Base-by-base conservation (phyloP, 2,329 filamentous ascomycete genomes). In the Chaetomium olivaceum region DNA sequence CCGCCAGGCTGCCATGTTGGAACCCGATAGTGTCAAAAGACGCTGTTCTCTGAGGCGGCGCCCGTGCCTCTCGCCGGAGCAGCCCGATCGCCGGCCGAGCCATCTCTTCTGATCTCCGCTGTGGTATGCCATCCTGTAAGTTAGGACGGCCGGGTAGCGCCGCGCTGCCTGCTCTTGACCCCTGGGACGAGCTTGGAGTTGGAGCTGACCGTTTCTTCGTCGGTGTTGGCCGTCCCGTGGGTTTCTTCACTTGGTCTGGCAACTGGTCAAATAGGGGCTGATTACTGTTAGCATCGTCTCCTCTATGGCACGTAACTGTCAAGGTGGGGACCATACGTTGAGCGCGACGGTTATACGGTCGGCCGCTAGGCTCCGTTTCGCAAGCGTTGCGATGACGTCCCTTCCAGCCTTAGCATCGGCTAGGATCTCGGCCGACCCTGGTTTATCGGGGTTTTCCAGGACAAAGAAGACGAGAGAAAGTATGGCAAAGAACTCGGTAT, bases 261-360 rank as follows among this genome's bases (percentile, higher is more conserved):
- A 98, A 79, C 73, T 93, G 87, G 67, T 95, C 91, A 75, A 98
- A 97, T 8, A 97, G 83, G 58, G 83, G 83, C 91, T 95, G n/a
- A 1, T 48, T n/a, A 4, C 0, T 48, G 52, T 71, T 46, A 72
- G 50, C 64, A 43, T 27, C 46, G 48, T 23, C 16, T 25, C 5
- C 7, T 29, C 29, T n/a, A 4, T 23, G 9, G 4, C 9, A n/a
- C 12, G 5, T 3, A 55, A 21, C 23, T 3, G 2, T 29, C 1
- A 36, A 36, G 3, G 5, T 43, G 0, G 16, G 46, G 6, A 9
- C 55, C 56, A 36, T 82, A 94, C 92, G 74, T 88, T 86, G 31
- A 99, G 82, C 50, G 91, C 90, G 55, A 83, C 84, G 1, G 91
- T 92, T 73, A 96, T 95, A 67, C 92, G 85, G 75, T 97, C 92